Percentiles rank a stretch among this genome's conserved stretches.
phyloP scores from a whole-genome alignment of 768 basidiomycete species.

The Astraeus odoratus region DNA sequence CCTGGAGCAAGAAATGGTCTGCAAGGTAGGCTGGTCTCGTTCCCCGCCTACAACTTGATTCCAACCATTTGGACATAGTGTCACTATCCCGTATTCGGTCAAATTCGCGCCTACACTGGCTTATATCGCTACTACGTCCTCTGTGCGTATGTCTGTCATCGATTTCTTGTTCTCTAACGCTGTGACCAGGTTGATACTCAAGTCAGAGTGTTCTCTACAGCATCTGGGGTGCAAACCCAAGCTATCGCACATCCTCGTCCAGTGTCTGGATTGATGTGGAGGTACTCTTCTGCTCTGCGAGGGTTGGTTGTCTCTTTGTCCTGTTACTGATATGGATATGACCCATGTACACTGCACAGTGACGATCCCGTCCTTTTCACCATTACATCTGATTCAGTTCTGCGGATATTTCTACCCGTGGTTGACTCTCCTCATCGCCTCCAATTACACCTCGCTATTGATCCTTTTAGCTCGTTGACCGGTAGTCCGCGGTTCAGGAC shows the following conservation, averaged over 20 bases:
- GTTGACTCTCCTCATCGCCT: constrained; percentile 79
- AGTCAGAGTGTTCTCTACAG: constrained; percentile 65
- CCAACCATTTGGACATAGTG: constrained; percentile 28
- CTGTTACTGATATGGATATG: not conserved
- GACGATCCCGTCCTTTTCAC: constrained; percentile 79
- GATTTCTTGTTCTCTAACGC: constrained; percentile 7
- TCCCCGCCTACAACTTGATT: constrained; percentile 4
- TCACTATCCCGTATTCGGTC: constrained; percentile 42
- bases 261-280: constrained; percentile 65
- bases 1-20: constrained; percentile 79
- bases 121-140: constrained; percentile 60
- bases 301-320: constrained; percentile 35
- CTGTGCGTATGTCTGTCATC: constrained; percentile 35
- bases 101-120: constrained; percentile 73
- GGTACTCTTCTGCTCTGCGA: constrained; percentile 59
- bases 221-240: constrained; percentile 64
- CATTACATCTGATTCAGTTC: constrained; percentile 71
- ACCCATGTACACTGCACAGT: constrained; percentile 30
- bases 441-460: constrained; percentile 77
- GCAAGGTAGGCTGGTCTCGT: constrained; percentile 37
- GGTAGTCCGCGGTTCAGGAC: constrained; percentile 22
- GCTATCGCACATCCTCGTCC: constrained; percentile 67
- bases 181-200: constrained; percentile 43
- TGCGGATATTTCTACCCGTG: constrained; percentile 84
- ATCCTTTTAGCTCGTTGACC: constrained; percentile 54